Percentiles rank a stretch among this genome's conserved stretches.
phyloP scores from a whole-genome alignment of 2,329 filamentous ascomycete species.

The Penicillium fuscoglaucum region DNA sequence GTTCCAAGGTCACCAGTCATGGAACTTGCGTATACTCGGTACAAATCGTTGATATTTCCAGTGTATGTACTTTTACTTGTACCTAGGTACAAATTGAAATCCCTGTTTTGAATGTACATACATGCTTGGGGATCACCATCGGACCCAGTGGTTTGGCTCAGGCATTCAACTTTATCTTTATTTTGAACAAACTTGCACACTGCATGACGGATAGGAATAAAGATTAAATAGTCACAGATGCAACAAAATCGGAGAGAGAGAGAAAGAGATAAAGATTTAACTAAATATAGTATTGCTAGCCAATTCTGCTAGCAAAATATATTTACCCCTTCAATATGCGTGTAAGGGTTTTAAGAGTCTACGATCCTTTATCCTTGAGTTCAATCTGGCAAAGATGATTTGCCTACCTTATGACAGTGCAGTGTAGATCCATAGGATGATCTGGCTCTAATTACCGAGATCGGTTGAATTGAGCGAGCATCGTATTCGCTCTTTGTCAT shows the following conservation, averaged over 20 bases:
- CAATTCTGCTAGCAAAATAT: no score
- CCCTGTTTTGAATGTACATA: neutral
- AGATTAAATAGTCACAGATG: no score
- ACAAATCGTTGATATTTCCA: neutral
- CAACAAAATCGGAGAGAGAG: neutral
- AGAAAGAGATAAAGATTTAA: neutral
- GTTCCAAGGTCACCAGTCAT: neutral
- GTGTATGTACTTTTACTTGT: neutral
- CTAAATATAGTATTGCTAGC: no score
- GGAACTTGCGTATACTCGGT: neutral
- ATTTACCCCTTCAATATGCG: no score
- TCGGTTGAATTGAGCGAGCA: neutral
- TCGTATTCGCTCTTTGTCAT: neutral
- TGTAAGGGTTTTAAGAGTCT: no score
- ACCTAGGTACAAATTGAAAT: neutral
- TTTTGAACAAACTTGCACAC: neutral
- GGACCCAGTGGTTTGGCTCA: neutral
- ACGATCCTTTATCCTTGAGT: neutral
- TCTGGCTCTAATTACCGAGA: neutral
- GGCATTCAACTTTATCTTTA: neutral
- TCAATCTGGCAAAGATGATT: neutral
- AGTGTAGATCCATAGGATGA: neutral
- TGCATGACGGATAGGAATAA: neutral
- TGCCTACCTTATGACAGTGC: neutral
- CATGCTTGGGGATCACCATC: neutral